phyloP scores from a whole-genome alignment of 768 basidiomycete species.

The Tephrocybe sp. region DNA sequence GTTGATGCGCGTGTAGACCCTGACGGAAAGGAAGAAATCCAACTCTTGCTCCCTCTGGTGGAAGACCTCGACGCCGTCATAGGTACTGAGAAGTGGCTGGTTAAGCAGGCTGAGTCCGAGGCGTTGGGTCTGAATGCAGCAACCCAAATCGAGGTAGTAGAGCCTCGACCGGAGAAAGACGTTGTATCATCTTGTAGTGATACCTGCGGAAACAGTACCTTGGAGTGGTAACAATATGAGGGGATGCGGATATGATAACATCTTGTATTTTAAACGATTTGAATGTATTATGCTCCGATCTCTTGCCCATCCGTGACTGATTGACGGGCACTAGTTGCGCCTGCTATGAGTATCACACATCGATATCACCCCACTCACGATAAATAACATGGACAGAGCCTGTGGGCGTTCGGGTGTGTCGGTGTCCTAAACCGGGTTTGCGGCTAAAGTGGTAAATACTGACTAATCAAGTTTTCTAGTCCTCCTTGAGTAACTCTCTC shows the following conservation, averaged over 20 bases:
- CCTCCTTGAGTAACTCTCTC: background rate
- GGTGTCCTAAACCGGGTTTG: too few species aligned
- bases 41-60: conserved; percentile 56
- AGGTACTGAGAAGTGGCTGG: conserved; percentile 66
- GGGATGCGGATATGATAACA: too few species aligned
- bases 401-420: too few species aligned
- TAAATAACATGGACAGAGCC: too few species aligned
- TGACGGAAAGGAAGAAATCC: conserved; percentile 28
- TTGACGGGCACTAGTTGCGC: too few species aligned
- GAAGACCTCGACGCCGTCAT: conserved; percentile 59
- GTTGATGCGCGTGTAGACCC: conserved; percentile 40
- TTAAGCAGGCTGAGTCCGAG: conserved; percentile 50
- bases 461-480: background rate
- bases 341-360: too few species aligned
- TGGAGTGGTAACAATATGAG: conserved; percentile 13
- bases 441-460: too few species aligned
- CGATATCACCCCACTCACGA: too few species aligned
- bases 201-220: conserved; percentile 2
- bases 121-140: conserved; percentile 28
- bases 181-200: background rate
- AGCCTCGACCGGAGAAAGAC: conserved; percentile 2
- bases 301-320: too few species aligned
- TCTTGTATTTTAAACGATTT: too few species aligned
- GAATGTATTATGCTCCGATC: too few species aligned
- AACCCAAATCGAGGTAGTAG: conserved; percentile 31